Evolutionary conservation across 768 basidiomycete genomes (phyloP).

Genomic region (Terana coerulea): DNA sequence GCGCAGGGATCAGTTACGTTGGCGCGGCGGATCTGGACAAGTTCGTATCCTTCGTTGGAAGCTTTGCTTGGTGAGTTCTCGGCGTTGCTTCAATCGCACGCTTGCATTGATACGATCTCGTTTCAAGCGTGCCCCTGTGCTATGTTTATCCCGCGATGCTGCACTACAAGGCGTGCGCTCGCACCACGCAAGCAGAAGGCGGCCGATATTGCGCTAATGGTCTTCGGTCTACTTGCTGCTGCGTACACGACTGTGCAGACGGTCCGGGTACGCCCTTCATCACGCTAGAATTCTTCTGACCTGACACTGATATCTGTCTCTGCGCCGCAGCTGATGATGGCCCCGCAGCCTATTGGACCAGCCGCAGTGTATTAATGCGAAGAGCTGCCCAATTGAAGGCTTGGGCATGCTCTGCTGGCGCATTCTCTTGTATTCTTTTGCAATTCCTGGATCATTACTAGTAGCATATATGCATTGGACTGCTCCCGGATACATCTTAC

Average conservation of each 20-base stretch:
- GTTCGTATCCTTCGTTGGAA: slow-evolving; percentile 90
- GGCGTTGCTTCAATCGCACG: not conserved
- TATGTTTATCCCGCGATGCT: slow-evolving; percentile 93
- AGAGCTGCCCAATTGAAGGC: slow-evolving; percentile 3
- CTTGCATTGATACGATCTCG: not conserved
- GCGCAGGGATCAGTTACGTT: slow-evolving; percentile 76
- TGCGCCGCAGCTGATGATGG: slow-evolving; percentile 53
- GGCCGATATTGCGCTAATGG: slow-evolving; percentile 66
- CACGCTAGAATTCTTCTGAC: not conserved
- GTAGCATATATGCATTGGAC: no score
- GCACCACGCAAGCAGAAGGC: slow-evolving; percentile 61
- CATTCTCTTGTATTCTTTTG: no score
- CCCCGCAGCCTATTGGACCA: slow-evolving; percentile 37
- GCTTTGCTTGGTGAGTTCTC: slow-evolving; percentile 80
- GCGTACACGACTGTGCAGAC: slow-evolving; percentile 82
- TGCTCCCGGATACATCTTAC: no score
- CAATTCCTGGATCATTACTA: no score
- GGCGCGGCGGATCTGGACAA: slow-evolving; percentile 92
- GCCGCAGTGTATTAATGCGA: slow-evolving; percentile 27
- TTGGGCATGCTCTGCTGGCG: not conserved
- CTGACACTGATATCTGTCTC: slow-evolving; percentile 13
- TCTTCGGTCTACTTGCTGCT: slow-evolving; percentile 71
- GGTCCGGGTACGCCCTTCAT: slow-evolving; percentile 45
- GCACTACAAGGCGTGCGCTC: slow-evolving; percentile 84
- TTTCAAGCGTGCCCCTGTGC: slow-evolving; percentile 74